These are phyloP conservation scores for Ascochyta lentis DNA, from an alignment of 2,329 filamentous ascomycete species.

Conservation along the genomic window DNA sequence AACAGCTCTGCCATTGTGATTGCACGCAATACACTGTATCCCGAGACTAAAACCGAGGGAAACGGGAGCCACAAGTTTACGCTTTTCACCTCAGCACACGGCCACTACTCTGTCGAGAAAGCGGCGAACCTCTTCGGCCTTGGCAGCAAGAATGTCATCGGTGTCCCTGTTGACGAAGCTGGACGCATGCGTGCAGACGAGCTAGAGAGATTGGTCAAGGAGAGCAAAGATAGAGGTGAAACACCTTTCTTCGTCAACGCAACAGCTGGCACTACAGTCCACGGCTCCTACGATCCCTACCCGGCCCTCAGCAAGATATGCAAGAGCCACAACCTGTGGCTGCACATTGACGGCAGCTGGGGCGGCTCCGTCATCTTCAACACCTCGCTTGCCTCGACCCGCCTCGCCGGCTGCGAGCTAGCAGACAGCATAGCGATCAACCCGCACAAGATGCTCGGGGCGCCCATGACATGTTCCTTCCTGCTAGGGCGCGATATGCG, in stretches of 20 bases:
- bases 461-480: conserved; percentile 89
- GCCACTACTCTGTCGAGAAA: conserved; percentile 95
- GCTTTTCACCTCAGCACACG: conserved; percentile 86
- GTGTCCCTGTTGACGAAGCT: conserved; percentile 73
- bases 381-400: conserved; percentile 62
- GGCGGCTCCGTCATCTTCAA: conserved; percentile 81
- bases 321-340: conserved; percentile 76
- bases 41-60: conserved; percentile 75
- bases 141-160: conserved; percentile 74
- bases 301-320: conserved; percentile 73
- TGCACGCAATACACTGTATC: conserved; percentile 85
- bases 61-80: conserved; percentile 72
- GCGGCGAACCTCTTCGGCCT: conserved; percentile 90
- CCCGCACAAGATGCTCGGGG: conserved; percentile 96
- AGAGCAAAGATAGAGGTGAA: conserved; percentile 70
- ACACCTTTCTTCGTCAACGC: conserved; percentile 95
- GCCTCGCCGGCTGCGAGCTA: conserved; percentile 73
- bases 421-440: conserved; percentile 88
- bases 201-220: conserved; percentile 67
- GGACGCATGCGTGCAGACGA: conserved; percentile 75
- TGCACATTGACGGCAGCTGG: conserved; percentile 94
- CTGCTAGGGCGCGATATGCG: conserved; percentile 78
- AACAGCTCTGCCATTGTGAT: conserved; percentile 87
- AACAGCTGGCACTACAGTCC: conserved; percentile 91
- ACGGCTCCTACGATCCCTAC: conserved; percentile 88